Conservation (phyloP, 768 basidiomycete species). For the Mycena albidolilacea region DNA sequence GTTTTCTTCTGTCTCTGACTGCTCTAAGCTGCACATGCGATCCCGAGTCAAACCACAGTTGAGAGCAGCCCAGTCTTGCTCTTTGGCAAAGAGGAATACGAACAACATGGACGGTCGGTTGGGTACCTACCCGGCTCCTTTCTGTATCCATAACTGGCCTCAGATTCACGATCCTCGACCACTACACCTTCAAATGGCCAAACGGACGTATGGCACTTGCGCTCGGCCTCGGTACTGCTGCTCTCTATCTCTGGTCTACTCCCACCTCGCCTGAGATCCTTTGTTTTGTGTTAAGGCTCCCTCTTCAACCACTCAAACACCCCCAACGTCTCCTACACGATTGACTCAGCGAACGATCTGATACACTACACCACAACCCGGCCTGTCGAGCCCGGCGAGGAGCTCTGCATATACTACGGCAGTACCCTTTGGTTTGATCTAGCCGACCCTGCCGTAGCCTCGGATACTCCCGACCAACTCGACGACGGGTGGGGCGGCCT, state of each 20-base stretch:
- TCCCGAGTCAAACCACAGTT: constrained; percentile 76
- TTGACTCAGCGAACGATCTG: constrained; percentile 68
- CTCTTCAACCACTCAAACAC: constrained; percentile 83
- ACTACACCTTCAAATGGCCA: constrained; percentile 84
- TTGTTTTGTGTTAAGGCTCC: constrained; percentile 65
- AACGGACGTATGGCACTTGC: constrained; percentile 85
- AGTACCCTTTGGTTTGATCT: constrained; percentile 77
- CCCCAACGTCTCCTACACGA: constrained; percentile 79
- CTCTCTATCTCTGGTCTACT: constrained; percentile 5
- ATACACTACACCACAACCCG: constrained; percentile 75
- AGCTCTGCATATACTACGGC: constrained; percentile 86
- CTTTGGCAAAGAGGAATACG: constrained; percentile 79
- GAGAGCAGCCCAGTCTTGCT: constrained; percentile 92
- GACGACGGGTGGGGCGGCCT: constrained; percentile 67
- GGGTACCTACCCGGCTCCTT: neutral
- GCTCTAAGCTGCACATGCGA: constrained; percentile 61
- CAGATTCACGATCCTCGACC: constrained; percentile 74
- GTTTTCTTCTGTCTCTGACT: neutral
- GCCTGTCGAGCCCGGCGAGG: constrained; percentile 71
- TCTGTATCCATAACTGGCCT: neutral
- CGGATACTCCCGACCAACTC: constrained; percentile 25
- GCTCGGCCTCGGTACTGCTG: constrained; percentile 76
- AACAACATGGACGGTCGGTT: constrained; percentile 61
- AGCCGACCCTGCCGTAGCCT: constrained; percentile 41
- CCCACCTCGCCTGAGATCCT: constrained; percentile 8